Evolutionary conservation across 331 rosid species (phyloP), one percentile per base, ranked within the genome.

Genomic region (Rosa hybrid): DNA sequence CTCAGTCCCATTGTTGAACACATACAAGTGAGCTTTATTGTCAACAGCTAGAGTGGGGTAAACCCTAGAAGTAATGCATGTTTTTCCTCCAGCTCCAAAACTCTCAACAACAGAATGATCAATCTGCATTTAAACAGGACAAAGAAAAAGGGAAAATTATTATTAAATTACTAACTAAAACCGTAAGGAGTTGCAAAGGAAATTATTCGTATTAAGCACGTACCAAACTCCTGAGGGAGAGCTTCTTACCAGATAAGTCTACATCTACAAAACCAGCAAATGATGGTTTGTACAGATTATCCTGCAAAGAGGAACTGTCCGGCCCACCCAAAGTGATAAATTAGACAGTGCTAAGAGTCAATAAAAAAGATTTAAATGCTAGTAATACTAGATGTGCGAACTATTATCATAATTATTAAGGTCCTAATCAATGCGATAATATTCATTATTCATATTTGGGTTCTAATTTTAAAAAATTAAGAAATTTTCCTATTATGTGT

Each of bases 101-200:
- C 90, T 96, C 67, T 93, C 97, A 65, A 96, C 97, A 5, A 93
- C 94, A 0, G 98, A 96, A 60, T 91, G 97, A 86, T 96, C 99
- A 84, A 93, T 91, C 99, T 96, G 83, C 46, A 38, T 4, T 63
- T 30, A 0, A 63, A 27, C 18, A 63, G 69, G 2, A 56, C 25
- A 63, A 30, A 25, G 69, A 13, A 12, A 27, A 63, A 27, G 9
- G 3, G 3, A 12, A n/a, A 3, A 57, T 1, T 25, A 5, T 13
- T 63, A 14, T 65, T 65, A 65, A 3, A 34, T 65, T 7, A 65
- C 14, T 18, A 12, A 25, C 38, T 34, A 38, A 30, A 0, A 34
- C 0, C 46, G 12, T 5, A 12, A 30, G 21, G 11, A 14, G 12
- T 12, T 34, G 0, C 0, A 4, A 64, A 17, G 8, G 17, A 1